These are phyloP conservation scores for Ophiocordyceps camponoti-rufipedis DNA, from an alignment of 2,329 filamentous ascomycete genomes.

Conservation along the genomic window DNA sequence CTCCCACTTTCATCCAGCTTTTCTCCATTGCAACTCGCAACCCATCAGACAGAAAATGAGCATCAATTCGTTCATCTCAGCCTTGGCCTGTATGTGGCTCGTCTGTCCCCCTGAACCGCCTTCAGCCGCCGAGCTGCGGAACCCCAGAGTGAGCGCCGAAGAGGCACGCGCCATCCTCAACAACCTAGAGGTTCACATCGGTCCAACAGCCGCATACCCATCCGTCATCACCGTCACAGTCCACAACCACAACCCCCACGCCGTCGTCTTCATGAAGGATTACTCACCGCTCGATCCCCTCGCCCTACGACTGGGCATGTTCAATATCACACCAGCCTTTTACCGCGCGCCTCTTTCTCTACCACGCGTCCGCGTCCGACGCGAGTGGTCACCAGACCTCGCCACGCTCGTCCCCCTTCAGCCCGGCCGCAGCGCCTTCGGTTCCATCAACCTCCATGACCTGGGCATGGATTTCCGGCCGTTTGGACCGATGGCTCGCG, in stretches of 20 bases:
- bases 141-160: not conserved
- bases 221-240: conserved; percentile 16
- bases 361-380: conserved; percentile 12
- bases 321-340: conserved; percentile 14
- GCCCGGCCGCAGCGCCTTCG: too few relatives aligned
- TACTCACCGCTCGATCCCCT: conserved; percentile 19
- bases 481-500: conserved; percentile 7
- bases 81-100: not conserved
- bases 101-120: not conserved
- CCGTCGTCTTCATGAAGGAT: conserved; percentile 19
- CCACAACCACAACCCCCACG: conserved; percentile 15
- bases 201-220: conserved; percentile 14
- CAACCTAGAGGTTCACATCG: conserved; percentile 13
- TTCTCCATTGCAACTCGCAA: too few relatives aligned
- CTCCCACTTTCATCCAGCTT: too few relatives aligned
- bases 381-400: conserved; percentile 17
- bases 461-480: not conserved
- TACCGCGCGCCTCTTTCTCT: conserved; percentile 11
- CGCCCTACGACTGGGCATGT: conserved; percentile 15
- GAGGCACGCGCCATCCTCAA: conserved; percentile 2
- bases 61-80: not conserved
- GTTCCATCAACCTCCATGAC: conserved; percentile 3
- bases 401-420: too few relatives aligned
- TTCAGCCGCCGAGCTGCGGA: not conserved
- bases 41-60: too few relatives aligned